Evolutionary conservation across 805 yeast genomes (phyloP), one percentile per base, ranked within the genome.

Genomic region (Starmerella stellata): DNA sequence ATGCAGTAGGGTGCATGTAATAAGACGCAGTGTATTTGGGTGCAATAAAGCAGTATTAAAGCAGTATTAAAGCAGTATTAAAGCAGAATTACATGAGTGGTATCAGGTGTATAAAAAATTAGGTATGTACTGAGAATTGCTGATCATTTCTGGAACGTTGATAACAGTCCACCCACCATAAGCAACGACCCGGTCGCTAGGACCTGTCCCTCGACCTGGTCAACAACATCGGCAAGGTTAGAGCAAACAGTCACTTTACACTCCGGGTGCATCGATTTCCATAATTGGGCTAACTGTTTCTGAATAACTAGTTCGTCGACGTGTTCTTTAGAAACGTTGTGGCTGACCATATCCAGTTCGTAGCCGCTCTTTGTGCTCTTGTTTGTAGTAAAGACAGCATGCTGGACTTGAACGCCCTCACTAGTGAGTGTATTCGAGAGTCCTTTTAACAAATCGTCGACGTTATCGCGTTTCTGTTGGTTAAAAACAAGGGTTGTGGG

Each of bases 131-230:
- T n/a, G n/a, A n/a, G n/a, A n/a, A n/a, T n/a, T n/a, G n/a, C n/a
- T n/a, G n/a, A n/a, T n/a, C n/a, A n/a, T n/a, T n/a, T n/a, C n/a
- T n/a, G n/a, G n/a, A n/a, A n/a, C n/a, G 85, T 95, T 2, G 82
- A 83, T 29, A 90, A 59, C 41, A 90, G 69, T 0, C 96, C 98
- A 15, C 99, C 99, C 9, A 90, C 93, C 41, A 92, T 63, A 55
- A 87, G 95, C 46, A 90, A 63, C 4, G 95, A 83, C 1, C 99
- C 99, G 42, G 92, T 78, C 0, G 83, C 95, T 60, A 83, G 78
- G 1, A 82, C 92, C 45, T 82, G 83, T 18, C 51, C 46, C 7
- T 48, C 43, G 4, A 44, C 47, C 47, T 63, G 68, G 36, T 65
- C 66, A 36, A 70, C 72, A 24, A 85, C 74, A 1, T 77, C 69